Base-by-base conservation (phyloP, 164 flowering plant genomes). In the Vitis labrusca region DNA sequence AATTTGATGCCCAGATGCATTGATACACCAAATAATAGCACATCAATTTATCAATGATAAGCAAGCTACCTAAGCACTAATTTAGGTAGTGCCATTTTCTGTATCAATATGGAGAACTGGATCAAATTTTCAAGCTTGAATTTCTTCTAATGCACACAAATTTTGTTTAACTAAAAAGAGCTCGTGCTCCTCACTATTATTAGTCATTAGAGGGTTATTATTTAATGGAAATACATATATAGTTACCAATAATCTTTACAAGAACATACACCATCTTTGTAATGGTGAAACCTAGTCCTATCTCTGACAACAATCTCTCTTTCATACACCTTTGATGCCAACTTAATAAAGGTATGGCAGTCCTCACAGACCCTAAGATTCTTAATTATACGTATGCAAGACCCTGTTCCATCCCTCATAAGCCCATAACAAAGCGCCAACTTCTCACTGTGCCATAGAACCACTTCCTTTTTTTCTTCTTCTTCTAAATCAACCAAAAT, bases 381-480 rank as follows among this genome's bases (percentile, higher is more conserved):
- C 80, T 91, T 91, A 16, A 86, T 82, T 56, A 90, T 88, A 30
- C 76, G 83, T 64, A 93, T 86, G 48, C 77, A 61, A 8, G 83
- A 76, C 5, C 76, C 82, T 32, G 73, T 69, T n/a, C 49, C 68
- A 55, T 56, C 59, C 64, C 60, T 80, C 51, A 88, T 51, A 54
- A 91, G 72, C 16, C 87, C 93, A 69, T 77, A 91, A 64, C 85
- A 85, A 16, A 91, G 81, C 5, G 97, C 98, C 70, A 91, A 76
- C 81, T 91, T 93, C 83, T 91, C 95, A 67, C 95, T 86, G 54
- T 93, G 95, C 87, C 85, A 85, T 27, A 88, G 76, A 67, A 90
- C 73, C 50, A 74, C 84, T 19, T 90, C 84, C 72, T 75, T 72
- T 67, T 93, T 91, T 66, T 87, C 91, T 57, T 90, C 92, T 55